Conservation (phyloP, 805 yeast species). For the Lipomyces japonicus region DNA sequence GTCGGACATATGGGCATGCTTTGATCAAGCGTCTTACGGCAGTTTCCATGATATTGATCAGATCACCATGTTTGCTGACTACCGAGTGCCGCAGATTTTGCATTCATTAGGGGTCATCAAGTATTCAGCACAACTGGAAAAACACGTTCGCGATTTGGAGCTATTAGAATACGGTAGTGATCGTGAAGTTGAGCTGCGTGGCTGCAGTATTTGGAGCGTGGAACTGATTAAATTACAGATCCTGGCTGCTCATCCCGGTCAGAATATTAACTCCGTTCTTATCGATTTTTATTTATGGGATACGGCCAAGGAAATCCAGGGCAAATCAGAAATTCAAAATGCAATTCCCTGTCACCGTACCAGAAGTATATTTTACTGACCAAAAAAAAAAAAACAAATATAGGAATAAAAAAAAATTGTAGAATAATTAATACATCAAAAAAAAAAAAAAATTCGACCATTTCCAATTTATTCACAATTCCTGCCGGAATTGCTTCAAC, state of each 20-base stretch:
- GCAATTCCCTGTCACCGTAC: slow-evolving; percentile 40
- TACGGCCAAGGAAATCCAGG: slow-evolving; percentile 42
- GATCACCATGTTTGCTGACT: slow-evolving; percentile 48
- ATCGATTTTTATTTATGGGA: slow-evolving; percentile 47
- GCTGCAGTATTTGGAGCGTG: slow-evolving; percentile 44
- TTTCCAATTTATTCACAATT: no score
- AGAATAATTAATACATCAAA: background rate
- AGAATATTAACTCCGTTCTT: slow-evolving; percentile 38
- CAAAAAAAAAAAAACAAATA: no score
- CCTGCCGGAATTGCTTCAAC: slow-evolving; percentile 7
- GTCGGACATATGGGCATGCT: slow-evolving; percentile 45
- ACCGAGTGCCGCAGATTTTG: slow-evolving; percentile 46
- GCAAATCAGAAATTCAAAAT: slow-evolving; percentile 15
- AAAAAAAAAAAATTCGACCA: background rate
- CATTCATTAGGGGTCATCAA: slow-evolving; percentile 38
- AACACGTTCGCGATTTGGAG: slow-evolving; percentile 27
- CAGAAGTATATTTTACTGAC: slow-evolving; percentile 34
- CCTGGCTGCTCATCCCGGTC: slow-evolving; percentile 22
- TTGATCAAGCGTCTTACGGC: slow-evolving; percentile 39
- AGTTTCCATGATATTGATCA: slow-evolving; percentile 41
- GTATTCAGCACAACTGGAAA: slow-evolving; percentile 35
- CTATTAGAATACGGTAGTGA: slow-evolving; percentile 36
- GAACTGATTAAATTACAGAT: slow-evolving; percentile 37
- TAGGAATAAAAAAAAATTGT: background rate
- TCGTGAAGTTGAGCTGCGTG: slow-evolving; percentile 43